Evolutionary conservation across 2,329 filamentous ascomycete genomes (phyloP), one percentile per base, ranked within the genome.

Genomic region (Clonostachys chloroleuca): DNA sequence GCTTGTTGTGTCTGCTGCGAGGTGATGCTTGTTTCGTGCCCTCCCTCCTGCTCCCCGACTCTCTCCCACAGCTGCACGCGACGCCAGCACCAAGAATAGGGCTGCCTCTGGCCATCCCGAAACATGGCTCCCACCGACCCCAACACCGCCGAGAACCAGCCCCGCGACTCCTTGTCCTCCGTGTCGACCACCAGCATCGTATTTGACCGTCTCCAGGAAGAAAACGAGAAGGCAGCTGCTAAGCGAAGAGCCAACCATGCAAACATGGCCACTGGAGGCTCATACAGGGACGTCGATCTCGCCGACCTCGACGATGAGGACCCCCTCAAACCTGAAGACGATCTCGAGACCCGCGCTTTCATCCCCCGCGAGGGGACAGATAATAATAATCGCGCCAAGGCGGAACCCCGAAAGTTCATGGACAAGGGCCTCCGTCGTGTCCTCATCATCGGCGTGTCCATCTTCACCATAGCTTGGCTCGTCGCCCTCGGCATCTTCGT

Each of bases 171-270:
- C 5, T 65, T 80, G 42, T 89, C 86, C n/a, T 86, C 86, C 39
- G 84, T 83, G n/a, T 94, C 89, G 34, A 92, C 89, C 12, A 91
- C 86, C 5, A 92, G 89, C 56, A 75, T 94, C 13, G 81, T 94
- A 46, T 88, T 94, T 61, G 88, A 94, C 54, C 82, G 86, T 52
- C 77, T 92, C 54, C 78, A 81, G 57, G 84, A 88, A 60, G 61
- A 73, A 63, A 59, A 54, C 48, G 65, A 70, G 49, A 67, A 67
- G 56, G 54, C 33, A 43, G 53, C 46, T 50, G 44, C 50, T 40
- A 37, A 42, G 35, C 52, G 45, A 35, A 42, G 46, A 40, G 36
- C 36, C 30, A 42, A 44, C 39, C 42, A 40, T 20, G 43, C 49
- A 39, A 40, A 44, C 20, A 48, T 50, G 13, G 56, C 60, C 47